Evolutionary conservation across 768 basidiomycete genomes (phyloP).

Genomic region (Crucibulum laeve): DNA sequence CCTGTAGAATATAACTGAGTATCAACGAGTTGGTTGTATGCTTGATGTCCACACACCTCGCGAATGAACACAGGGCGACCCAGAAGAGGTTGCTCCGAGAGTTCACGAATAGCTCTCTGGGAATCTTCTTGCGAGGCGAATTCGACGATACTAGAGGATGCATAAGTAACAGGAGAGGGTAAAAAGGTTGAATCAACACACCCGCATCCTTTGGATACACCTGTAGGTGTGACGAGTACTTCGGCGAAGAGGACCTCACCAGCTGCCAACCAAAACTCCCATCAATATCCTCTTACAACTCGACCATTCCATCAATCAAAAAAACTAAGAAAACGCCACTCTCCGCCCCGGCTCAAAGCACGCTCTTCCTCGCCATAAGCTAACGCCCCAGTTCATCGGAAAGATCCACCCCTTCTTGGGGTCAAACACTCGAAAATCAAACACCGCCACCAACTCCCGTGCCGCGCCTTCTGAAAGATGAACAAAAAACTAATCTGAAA

Average conservation of each 20-base stretch:
- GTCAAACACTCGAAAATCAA: slow-evolving; percentile 8
- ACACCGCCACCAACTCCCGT: slow-evolving; percentile 1
- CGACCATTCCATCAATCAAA: slow-evolving; percentile 47
- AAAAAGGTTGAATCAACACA: slow-evolving; percentile 37
- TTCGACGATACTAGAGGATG: slow-evolving; percentile 78
- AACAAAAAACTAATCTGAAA: slow-evolving; percentile 56
- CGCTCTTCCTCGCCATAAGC: slow-evolving; percentile 31
- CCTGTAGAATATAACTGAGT: slow-evolving; percentile 44
- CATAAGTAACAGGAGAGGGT: slow-evolving; percentile 11
- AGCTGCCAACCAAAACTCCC: slow-evolving; percentile 93
- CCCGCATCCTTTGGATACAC: slow-evolving; percentile 99
- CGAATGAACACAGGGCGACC: slow-evolving; percentile 96
- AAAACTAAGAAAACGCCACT: slow-evolving; percentile 32
- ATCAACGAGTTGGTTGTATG: background rate
- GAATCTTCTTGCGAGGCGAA: slow-evolving; percentile 87
- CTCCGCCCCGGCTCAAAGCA: slow-evolving; percentile 19
- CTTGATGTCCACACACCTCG: slow-evolving; percentile 54
- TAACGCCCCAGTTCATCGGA: slow-evolving; percentile 38
- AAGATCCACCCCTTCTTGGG: slow-evolving; percentile 18
- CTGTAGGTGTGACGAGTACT: slow-evolving; percentile 94
- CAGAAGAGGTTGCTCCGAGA: slow-evolving; percentile 86
- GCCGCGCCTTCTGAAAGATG: slow-evolving; percentile 28
- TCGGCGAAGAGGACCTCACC: slow-evolving; percentile 99
- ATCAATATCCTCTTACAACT: slow-evolving; percentile 88
- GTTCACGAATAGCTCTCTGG: slow-evolving; percentile 83